Conservation (phyloP, 2,329 filamentous ascomycete species). For the Diplodia intermedia region DNA sequence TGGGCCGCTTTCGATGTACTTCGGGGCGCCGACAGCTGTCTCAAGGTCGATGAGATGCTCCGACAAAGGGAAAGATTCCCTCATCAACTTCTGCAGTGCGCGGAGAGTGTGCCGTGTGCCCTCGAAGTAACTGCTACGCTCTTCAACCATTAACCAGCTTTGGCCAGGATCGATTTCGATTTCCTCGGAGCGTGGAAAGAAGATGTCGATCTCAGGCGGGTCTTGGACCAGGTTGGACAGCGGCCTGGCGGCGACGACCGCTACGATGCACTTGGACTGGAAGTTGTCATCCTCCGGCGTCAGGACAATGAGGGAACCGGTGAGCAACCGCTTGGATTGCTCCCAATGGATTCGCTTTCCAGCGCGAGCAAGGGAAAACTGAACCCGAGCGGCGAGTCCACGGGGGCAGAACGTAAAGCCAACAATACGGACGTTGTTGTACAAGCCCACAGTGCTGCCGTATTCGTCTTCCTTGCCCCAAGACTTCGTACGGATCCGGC, state of each 20-base stretch:
- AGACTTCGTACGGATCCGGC: constrained; percentile 60
- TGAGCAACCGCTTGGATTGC: constrained; percentile 64
- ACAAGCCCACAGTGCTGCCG: constrained; percentile 45
- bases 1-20: constrained; percentile 60
- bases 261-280: constrained; percentile 69
- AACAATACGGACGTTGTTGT: constrained; percentile 40
- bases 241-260: constrained; percentile 73
- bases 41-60: constrained; percentile 65
- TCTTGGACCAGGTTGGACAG: constrained; percentile 67
- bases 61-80: constrained; percentile 67
- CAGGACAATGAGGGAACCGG: constrained; percentile 63
- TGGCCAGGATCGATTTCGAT: constrained; percentile 71
- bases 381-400: constrained; percentile 71
- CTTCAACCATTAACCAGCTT: constrained; percentile 81
- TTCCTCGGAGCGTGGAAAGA: constrained; percentile 68
- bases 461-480: constrained; percentile 63
- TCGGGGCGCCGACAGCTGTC: constrained; percentile 56
- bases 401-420: constrained; percentile 64
- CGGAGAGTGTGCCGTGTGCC: constrained; percentile 74
- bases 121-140: constrained; percentile 77
- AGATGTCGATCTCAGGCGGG: constrained; percentile 77
- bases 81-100: constrained; percentile 70
- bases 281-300: constrained; percentile 68
- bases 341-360: constrained; percentile 73
- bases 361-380: constrained; percentile 72